phyloP scores from a whole-genome alignment of 192 early-diverging fungal genomes.

The Rhizophagus clarus region DNA sequence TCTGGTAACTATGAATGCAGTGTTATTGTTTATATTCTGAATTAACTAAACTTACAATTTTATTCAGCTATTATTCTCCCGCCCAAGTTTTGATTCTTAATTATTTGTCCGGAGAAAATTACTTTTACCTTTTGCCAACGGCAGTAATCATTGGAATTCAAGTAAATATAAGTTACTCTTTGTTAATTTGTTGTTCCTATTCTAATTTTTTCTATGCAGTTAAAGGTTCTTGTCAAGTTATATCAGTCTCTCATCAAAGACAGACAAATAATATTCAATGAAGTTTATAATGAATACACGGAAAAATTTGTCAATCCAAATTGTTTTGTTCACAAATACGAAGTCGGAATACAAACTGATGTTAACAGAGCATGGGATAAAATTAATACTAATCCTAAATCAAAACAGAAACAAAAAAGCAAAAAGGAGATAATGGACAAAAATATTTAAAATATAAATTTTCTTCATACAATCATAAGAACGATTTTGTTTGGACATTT shows the following conservation, averaged over 20 bases:
- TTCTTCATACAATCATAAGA: background rate
- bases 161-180: constrained; percentile 34
- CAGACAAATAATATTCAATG: constrained; percentile 60
- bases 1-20: background rate
- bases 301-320: constrained; percentile 63
- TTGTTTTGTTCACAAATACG: constrained; percentile 59
- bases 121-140: constrained; percentile 57
- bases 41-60: background rate
- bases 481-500: background rate
- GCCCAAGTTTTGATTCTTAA: constrained; percentile 59
- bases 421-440: background rate
- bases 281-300: constrained; percentile 65
- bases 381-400: background rate
- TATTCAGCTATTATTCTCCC: constrained; percentile 61
- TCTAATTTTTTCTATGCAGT: background rate
- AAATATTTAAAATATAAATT: background rate
- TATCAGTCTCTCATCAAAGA: constrained; percentile 54
- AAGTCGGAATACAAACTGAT: constrained; percentile 43
- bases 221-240: constrained; percentile 26
- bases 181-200: background rate
- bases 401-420: background rate
- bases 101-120: constrained; percentile 54
- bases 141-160: constrained; percentile 53
- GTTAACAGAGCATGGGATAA: background rate
- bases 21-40: background rate